phyloP scores from a whole-genome alignment of 2,329 filamentous ascomycete species.

The Aspergillus udagawae region DNA sequence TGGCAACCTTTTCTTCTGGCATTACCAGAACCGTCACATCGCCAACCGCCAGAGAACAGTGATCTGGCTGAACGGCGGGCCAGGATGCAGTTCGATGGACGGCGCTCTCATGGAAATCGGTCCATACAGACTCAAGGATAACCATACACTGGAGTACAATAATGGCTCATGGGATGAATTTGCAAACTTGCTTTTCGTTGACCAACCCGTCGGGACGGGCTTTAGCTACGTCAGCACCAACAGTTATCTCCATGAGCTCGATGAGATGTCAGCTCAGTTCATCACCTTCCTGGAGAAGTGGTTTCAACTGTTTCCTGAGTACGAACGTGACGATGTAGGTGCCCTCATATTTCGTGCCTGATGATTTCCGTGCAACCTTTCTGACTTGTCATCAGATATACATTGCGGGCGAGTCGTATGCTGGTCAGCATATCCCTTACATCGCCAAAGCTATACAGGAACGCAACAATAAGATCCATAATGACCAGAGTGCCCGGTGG shows the following conservation, averaged over 20 bases:
- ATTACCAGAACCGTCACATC: slow-evolving; percentile 93
- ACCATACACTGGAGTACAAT: slow-evolving; percentile 69
- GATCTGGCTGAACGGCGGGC: slow-evolving; percentile 95
- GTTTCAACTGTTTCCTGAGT: slow-evolving; percentile 86
- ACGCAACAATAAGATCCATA: slow-evolving; percentile 65
- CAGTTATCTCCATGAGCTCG: slow-evolving; percentile 77
- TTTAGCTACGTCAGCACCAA: slow-evolving; percentile 94
- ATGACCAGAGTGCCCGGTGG: slow-evolving; percentile 55
- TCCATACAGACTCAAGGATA: slow-evolving; percentile 79
- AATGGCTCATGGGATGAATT: slow-evolving; percentile 99
- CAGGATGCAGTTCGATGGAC: slow-evolving; percentile 96
- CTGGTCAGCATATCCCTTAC: slow-evolving; percentile 95
- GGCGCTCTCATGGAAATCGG: slow-evolving; percentile 95
- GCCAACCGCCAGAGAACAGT: slow-evolving; percentile 86
- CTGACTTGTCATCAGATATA: slow-evolving; percentile 62
- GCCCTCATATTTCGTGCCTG: background rate
- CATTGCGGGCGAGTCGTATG: slow-evolving; percentile 92
- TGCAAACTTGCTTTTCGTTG: slow-evolving; percentile 92
- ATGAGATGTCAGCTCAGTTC: slow-evolving; percentile 87
- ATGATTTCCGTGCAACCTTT: background rate
- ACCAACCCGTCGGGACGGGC: slow-evolving; percentile 93
- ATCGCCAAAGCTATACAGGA: slow-evolving; percentile 88
- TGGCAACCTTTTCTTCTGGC: slow-evolving; percentile 98
- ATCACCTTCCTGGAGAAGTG: slow-evolving; percentile 85
- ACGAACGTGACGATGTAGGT: slow-evolving; percentile 84